Percentiles rank a stretch among this genome's conserved stretches.
phyloP scores from a whole-genome alignment of 176 grass and related monocot genomes.

The Tillandsia leiboldiana region DNA sequence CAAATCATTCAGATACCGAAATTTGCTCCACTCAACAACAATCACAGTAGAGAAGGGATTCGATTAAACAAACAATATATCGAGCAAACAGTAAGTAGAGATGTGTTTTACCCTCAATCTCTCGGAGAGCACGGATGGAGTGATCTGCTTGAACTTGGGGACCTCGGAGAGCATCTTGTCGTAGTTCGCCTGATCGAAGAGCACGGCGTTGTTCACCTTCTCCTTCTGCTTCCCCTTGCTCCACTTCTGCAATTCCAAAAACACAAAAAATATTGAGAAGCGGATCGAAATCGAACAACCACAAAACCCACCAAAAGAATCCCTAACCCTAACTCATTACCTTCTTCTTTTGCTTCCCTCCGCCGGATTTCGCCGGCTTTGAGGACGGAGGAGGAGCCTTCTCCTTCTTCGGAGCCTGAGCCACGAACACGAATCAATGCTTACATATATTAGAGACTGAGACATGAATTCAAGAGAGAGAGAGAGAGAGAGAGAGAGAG shows the following conservation, averaged over 20 bases:
- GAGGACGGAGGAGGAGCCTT: constrained; percentile 1
- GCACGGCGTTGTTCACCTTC: constrained; percentile 10
- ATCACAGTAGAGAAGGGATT: neutral
- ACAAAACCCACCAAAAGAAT: neutral
- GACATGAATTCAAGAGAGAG: neutral
- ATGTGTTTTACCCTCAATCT: constrained; percentile 9
- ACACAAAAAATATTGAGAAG: neutral
- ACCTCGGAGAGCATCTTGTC: constrained; percentile 9
- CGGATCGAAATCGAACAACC: neutral
- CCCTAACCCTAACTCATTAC: neutral
- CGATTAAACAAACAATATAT: neutral
- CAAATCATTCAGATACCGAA: neutral
- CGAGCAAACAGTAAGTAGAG: neutral
- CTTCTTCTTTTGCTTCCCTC: constrained; percentile 16
- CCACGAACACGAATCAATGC: neutral
- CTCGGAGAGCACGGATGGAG: constrained; percentile 4
- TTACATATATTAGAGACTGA: neutral
- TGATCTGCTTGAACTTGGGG: constrained; percentile 12
- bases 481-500: neutral
- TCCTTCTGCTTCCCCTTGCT: constrained; percentile 13
- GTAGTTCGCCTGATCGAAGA: constrained; percentile 6
- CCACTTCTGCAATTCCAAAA: constrained; percentile 1
- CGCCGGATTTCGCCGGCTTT: constrained; percentile 6
- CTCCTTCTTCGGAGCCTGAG: constrained; percentile 7
- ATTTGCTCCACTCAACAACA: neutral